Conservation (phyloP, 2,329 filamentous ascomycete species). For the Conoideocrella luteorostrata region DNA sequence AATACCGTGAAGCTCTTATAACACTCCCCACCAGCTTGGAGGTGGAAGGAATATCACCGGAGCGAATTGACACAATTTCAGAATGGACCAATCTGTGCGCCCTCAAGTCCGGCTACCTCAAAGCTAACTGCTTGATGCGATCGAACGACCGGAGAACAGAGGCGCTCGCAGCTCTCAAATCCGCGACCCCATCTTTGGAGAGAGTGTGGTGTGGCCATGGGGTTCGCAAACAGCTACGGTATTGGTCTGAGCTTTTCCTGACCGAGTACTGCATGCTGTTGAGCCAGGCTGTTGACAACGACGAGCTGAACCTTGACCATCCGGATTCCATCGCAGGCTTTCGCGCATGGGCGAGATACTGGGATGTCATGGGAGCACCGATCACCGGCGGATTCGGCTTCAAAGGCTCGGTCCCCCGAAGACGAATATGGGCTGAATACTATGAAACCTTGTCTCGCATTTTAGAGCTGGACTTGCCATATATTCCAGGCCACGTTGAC, state of each 20-base stretch:
- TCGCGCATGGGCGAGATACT: constrained; percentile 65
- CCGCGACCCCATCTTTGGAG: constrained; percentile 57
- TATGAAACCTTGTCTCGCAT: constrained; percentile 74
- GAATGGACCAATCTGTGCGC: constrained; percentile 80
- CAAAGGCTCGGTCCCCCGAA: constrained; percentile 52
- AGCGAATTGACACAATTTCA: constrained; percentile 46
- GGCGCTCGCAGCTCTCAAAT: constrained; percentile 60
- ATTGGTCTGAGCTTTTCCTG: constrained; percentile 74
- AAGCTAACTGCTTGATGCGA: constrained; percentile 57
- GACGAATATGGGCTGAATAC: constrained; percentile 78
- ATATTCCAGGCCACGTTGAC: constrained; percentile 42
- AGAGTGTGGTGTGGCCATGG: constrained; percentile 43
- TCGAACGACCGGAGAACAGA: constrained; percentile 43
- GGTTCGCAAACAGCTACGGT: constrained; percentile 58
- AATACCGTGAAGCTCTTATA: constrained; percentile 55
- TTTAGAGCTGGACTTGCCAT: constrained; percentile 59
- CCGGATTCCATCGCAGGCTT: constrained; percentile 50
- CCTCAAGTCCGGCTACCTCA: constrained; percentile 71
- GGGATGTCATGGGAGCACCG: constrained; percentile 45
- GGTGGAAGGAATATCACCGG: constrained; percentile 45
- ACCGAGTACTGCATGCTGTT: constrained; percentile 69
- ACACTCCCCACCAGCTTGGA: constrained; percentile 59
- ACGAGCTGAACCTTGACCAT: constrained; percentile 44
- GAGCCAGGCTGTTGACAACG: constrained; percentile 50
- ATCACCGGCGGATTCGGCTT: constrained; percentile 51